phyloP scores from a whole-genome alignment of 805 yeast species.

The Yamadazyma philogaea region DNA sequence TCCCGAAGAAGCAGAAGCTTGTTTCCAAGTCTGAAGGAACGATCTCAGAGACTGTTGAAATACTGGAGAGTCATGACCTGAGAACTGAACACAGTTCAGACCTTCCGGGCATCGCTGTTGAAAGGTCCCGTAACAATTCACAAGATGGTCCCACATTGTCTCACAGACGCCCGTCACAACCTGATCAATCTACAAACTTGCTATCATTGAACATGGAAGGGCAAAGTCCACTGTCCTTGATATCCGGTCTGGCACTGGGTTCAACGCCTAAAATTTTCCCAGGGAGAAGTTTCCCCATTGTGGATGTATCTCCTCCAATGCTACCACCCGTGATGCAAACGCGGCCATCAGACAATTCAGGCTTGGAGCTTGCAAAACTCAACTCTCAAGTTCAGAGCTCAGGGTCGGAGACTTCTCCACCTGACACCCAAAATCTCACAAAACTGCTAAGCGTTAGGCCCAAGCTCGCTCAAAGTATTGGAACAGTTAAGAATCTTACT shows the following conservation, averaged over 20 bases:
- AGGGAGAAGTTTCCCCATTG: background rate
- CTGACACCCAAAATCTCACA: background rate
- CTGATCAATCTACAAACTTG: no score
- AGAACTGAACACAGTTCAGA: no score
- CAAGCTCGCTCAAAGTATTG: slow-evolving; percentile 1
- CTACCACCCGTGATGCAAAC: background rate
- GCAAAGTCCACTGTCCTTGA: no score
- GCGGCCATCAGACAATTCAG: background rate
- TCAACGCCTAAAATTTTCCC: background rate
- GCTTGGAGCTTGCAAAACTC: background rate
- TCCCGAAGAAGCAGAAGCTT: background rate
- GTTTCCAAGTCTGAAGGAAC: background rate
- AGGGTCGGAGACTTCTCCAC: background rate
- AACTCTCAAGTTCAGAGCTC: background rate
- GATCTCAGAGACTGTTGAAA: no score
- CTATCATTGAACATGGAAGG: no score
- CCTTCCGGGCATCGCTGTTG: no score
- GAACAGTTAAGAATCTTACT: background rate
- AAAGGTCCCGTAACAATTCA: no score
- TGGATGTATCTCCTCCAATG: background rate
- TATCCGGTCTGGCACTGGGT: background rate
- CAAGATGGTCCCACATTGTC: no score
- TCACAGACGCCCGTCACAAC: no score
- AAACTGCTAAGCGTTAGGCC: background rate
- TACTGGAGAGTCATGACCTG: no score